phyloP scores from a whole-genome alignment of 2,329 filamentous ascomycete species.

The Tolypocladium tropicale region DNA sequence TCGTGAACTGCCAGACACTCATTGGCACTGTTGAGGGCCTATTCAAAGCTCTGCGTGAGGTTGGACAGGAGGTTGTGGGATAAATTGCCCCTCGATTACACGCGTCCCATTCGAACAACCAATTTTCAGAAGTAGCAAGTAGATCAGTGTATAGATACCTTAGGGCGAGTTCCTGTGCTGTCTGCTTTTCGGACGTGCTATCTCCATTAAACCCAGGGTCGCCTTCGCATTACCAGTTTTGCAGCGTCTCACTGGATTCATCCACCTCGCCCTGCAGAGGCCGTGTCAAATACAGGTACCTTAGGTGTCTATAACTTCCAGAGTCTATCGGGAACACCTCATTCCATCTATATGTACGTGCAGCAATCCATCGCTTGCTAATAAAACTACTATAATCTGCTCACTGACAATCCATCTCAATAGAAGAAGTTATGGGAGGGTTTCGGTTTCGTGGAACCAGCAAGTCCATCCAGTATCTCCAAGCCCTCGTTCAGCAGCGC shows the following conservation, averaged over 20 bases:
- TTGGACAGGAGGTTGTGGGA: conserved; percentile 19
- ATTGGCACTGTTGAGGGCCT: conserved; percentile 40
- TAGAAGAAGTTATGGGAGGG: neutral
- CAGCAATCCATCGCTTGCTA: neutral
- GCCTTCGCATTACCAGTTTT: too few relatives aligned
- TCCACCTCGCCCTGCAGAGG: too few relatives aligned
- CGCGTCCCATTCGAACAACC: neutral
- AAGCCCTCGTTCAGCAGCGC: conserved; percentile 4
- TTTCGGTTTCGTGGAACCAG: neutral
- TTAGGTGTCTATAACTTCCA: too few relatives aligned
- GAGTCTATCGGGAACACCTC: too few relatives aligned
- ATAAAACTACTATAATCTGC: neutral
- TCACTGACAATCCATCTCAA: neutral
- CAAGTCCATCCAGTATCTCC: conserved; percentile 3
- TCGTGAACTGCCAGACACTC: conserved; percentile 46
- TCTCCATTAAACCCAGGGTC: too few relatives aligned
- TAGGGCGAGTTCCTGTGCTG: neutral
- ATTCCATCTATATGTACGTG: too few relatives aligned
- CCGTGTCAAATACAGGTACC: too few relatives aligned
- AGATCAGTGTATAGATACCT: neutral
- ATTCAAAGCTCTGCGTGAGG: conserved; percentile 39
- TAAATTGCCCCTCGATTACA: neutral
- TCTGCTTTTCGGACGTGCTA: neutral
- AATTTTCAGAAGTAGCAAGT: neutral
- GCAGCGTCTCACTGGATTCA: too few relatives aligned